phyloP scores from a whole-genome alignment of 257 asterid genomes.

The Nicotiana obtusifolia region DNA sequence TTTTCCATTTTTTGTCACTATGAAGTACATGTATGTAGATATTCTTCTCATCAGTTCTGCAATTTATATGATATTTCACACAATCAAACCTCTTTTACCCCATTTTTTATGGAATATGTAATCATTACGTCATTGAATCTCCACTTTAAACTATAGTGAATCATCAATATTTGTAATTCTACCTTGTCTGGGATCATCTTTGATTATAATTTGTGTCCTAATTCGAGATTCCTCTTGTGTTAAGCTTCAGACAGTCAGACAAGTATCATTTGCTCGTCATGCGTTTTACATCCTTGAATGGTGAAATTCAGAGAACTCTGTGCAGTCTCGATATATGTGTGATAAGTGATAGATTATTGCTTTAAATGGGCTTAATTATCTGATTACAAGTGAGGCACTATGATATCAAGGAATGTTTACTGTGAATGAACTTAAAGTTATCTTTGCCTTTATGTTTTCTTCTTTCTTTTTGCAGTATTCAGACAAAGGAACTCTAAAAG shows the following conservation, averaged over 20 bases:
- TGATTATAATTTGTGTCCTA: background rate
- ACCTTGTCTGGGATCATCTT: background rate
- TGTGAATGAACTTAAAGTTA: background rate
- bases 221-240: background rate
- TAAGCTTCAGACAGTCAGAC: background rate
- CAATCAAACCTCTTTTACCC: background rate
- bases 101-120: background rate
- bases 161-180: background rate
- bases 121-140: background rate
- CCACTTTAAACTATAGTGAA: background rate
- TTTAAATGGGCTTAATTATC: background rate
- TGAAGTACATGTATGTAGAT: background rate
- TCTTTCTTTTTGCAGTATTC: constrained; percentile 40
- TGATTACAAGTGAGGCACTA: background rate
- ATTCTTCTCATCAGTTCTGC: background rate
- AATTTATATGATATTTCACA: background rate
- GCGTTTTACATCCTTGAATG: background rate
- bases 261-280: background rate
- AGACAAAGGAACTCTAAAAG: constrained; percentile 56
- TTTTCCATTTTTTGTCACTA: background rate
- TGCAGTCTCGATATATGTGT: background rate
- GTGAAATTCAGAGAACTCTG: background rate
- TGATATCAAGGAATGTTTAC: background rate
- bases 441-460: background rate
- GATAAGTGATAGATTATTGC: background rate